Evolutionary conservation across 208 protist species (phyloP).

Genomic region (Eutreptiella sp.): DNA sequence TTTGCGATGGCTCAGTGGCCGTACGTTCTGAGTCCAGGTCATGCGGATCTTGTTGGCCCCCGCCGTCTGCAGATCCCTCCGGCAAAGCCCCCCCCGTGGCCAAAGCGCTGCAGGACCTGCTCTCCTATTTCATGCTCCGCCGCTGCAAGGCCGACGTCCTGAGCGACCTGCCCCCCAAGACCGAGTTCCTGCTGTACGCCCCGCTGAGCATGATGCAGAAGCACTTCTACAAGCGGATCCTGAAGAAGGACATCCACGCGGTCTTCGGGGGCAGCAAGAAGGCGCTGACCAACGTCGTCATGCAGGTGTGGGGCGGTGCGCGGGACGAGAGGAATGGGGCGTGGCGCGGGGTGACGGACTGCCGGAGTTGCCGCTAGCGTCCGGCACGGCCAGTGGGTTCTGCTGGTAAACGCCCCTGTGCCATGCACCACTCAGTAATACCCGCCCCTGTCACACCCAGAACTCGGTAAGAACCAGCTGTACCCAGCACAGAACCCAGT

Average conservation of each 20-base stretch:
- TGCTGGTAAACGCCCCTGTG: no score
- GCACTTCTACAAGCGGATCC: constrained; percentile 19
- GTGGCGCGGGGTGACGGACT: no score
- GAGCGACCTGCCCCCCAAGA: constrained; percentile 60
- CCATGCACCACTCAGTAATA: no score
- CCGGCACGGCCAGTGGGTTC: no score
- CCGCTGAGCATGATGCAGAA: constrained; percentile 22
- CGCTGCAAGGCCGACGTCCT: constrained; percentile 66
- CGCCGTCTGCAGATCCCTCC: neutral
- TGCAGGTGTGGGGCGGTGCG: no score
- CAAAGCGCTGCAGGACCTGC: constrained; percentile 56
- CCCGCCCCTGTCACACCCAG: no score
- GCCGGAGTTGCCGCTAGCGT: no score
- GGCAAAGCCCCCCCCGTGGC: neutral
- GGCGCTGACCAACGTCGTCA: constrained; percentile 33
- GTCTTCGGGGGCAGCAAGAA: constrained; percentile 17
- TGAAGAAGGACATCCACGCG: neutral
- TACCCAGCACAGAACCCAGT: no score
- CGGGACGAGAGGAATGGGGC: no score
- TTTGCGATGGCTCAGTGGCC: no score
- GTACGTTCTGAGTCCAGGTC: no score
- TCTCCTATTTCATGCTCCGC: constrained; percentile 71
- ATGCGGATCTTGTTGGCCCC: neutral
- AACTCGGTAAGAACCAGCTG: no score
- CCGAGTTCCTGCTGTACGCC: constrained; percentile 27